Conservation (phyloP, 2,329 filamentous ascomycete genomes). For the Massarina eburnea region DNA sequence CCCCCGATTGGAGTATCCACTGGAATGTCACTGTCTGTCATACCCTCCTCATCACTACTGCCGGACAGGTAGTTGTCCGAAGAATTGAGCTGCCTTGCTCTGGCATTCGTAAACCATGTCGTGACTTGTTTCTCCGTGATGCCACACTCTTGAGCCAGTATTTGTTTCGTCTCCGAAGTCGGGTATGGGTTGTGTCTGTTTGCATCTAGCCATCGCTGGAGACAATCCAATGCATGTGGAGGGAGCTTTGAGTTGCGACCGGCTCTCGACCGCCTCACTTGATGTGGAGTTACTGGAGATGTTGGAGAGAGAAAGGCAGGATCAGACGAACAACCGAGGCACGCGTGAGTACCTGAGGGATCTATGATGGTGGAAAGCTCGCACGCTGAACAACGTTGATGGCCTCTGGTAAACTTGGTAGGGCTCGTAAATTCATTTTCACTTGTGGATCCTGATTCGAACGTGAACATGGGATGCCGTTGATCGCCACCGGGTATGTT, state of each 20-base stretch:
- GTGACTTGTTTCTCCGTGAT: constrained; percentile 40
- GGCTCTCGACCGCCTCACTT: constrained; percentile 32
- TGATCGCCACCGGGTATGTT: constrained; percentile 9
- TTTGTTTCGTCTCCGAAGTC: constrained; percentile 28
- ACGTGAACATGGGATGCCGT: not conserved
- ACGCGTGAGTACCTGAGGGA: constrained; percentile 9
- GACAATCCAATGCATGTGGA: constrained; percentile 24
- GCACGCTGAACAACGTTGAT: constrained; percentile 25
- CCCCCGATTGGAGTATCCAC: constrained; percentile 9
- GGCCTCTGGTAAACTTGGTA: not conserved
- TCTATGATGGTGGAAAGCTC: constrained; percentile 22
- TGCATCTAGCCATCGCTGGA: constrained; percentile 33
- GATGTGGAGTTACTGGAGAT: constrained; percentile 5
- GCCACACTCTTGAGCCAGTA: constrained; percentile 31
- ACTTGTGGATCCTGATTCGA: not conserved
- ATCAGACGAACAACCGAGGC: constrained; percentile 16
- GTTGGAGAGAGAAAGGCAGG: constrained; percentile 11
- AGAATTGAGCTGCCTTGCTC: constrained; percentile 28
- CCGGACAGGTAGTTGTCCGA: constrained; percentile 12
- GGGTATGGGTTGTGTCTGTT: constrained; percentile 37
- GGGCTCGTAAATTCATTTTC: no score
- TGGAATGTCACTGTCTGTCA: constrained; percentile 12
- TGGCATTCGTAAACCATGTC: constrained; percentile 41
- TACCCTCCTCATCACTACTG: constrained; percentile 23
- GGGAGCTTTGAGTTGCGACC: constrained; percentile 33